These are phyloP conservation scores for Neurospora sp. DNA, from an alignment of 2,329 filamentous ascomycete genomes.

Conservation along the genomic window DNA sequence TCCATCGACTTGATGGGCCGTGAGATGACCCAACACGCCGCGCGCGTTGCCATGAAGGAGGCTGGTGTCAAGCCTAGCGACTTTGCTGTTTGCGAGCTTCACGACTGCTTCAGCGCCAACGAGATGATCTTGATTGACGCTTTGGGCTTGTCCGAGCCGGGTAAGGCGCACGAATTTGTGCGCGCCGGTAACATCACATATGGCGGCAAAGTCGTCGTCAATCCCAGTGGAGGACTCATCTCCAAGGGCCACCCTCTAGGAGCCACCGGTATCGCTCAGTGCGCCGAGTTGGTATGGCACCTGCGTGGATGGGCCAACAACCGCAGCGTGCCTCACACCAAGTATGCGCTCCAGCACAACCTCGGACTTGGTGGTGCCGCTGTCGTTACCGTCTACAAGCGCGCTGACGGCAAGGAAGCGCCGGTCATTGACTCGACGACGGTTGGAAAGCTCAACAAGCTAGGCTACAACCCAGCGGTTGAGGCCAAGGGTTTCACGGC, in stretches of 20 bases:
- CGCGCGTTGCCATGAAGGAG: conserved; percentile 59
- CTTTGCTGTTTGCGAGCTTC: conserved; percentile 78
- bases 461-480: conserved; percentile 89
- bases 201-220: conserved; percentile 72
- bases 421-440: conserved; percentile 48
- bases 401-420: conserved; percentile 64
- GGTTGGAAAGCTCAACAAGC: conserved; percentile 54
- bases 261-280: conserved; percentile 90
- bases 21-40: conserved; percentile 70
- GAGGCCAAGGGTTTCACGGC: conserved; percentile 81
- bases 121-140: conserved; percentile 88
- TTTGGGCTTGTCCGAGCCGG: conserved; percentile 64
- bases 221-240: conserved; percentile 89
- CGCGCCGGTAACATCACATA: conserved; percentile 84
- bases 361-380: conserved; percentile 83
- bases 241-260: conserved; percentile 93
- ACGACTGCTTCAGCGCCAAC: conserved; percentile 95
- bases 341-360: conserved; percentile 79
- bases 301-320: conserved; percentile 94
- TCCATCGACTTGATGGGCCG: conserved; percentile 85
- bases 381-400: conserved; percentile 81
- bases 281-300: conserved; percentile 91
- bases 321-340: conserved; percentile 58
- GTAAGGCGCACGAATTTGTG: conserved; percentile 88
- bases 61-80: conserved; percentile 59